Evolutionary conservation across 2,329 filamentous ascomycete genomes (phyloP).

Genomic region (Pseudogymnoascus sp.): DNA sequence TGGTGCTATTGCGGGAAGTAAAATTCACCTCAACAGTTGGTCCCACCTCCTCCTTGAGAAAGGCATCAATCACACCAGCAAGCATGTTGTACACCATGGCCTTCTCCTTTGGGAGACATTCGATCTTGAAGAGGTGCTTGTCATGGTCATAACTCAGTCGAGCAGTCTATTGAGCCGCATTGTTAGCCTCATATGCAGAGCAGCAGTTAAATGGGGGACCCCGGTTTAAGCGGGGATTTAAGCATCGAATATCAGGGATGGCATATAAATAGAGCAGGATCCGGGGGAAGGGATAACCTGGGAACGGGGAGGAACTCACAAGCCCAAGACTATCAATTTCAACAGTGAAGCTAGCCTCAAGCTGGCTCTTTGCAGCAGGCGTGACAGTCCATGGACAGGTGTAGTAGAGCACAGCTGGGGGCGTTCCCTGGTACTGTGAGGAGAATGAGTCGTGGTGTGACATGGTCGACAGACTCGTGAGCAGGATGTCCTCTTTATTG

Average conservation of each 20-base stretch:
- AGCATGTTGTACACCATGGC: neutral
- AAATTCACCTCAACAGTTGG: neutral
- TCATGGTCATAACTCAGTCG: neutral
- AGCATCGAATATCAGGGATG: neutral
- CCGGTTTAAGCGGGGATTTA: neutral
- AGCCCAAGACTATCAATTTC: neutral
- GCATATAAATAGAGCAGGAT: neutral
- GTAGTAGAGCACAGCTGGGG: neutral
- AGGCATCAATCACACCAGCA: neutral
- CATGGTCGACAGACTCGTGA: neutral
- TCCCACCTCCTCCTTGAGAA: neutral
- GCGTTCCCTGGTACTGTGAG: neutral
- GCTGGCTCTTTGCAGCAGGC: neutral
- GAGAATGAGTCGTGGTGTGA: neutral
- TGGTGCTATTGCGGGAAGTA: no score
- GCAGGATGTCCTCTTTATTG: neutral
- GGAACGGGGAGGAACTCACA: neutral
- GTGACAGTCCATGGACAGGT: neutral
- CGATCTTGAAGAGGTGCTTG: constrained; percentile 1
- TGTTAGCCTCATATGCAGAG: neutral
- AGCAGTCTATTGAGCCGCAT: neutral
- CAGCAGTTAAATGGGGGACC: neutral
- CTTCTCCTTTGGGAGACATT: neutral
- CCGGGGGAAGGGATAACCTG: neutral
- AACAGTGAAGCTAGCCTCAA: neutral